A percentile compares a stretch with the other conserved stretches of the same genome.
These are phyloP conservation scores for Diplodia intermedia DNA, from an alignment of 2,329 filamentous ascomycete species.

Conservation along the genomic window DNA sequence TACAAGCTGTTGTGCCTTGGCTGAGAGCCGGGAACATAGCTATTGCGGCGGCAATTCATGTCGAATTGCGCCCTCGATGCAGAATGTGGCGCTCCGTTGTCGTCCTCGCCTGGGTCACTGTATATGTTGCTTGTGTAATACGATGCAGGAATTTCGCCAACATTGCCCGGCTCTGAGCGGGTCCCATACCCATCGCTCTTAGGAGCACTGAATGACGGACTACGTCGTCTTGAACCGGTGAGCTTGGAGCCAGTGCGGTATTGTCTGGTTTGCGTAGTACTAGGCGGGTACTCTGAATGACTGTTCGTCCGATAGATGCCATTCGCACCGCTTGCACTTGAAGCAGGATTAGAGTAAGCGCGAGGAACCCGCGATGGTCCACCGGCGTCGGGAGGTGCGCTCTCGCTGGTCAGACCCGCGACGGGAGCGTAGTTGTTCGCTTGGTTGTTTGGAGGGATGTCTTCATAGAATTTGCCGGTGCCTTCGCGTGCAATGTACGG, in stretches of 20 bases:
- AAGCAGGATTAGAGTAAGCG: slow-evolving; percentile 44
- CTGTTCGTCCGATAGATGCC: slow-evolving; percentile 6
- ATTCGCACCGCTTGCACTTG: slow-evolving; percentile 36
- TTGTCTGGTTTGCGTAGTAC: slow-evolving; percentile 34
- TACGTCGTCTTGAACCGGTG: slow-evolving; percentile 41
- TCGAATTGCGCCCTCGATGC: slow-evolving; percentile 35
- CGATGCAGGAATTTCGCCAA: slow-evolving; percentile 42
- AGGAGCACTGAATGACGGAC: slow-evolving; percentile 41
- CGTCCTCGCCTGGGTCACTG: slow-evolving; percentile 42
- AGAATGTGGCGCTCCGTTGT: slow-evolving; percentile 27
- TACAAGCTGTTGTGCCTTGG: slow-evolving; percentile 26
- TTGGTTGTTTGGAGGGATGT: slow-evolving; percentile 32
- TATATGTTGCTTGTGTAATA: slow-evolving; percentile 46
- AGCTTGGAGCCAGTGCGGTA: slow-evolving; percentile 39
- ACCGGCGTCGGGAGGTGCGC: slow-evolving; percentile 36
- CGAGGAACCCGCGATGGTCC: slow-evolving; percentile 40
- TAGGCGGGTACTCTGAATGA: slow-evolving; percentile 40
- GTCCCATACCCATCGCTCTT: slow-evolving; percentile 41
- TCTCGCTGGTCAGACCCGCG: slow-evolving; percentile 38
- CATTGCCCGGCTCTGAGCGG: slow-evolving; percentile 43
- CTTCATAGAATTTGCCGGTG: slow-evolving; percentile 63
- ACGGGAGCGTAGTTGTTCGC: slow-evolving; percentile 32
- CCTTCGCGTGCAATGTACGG: slow-evolving; percentile 68
- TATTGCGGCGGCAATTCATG: slow-evolving; percentile 12
- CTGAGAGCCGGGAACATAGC: slow-evolving; percentile 13